Conservation (phyloP, 768 basidiomycete genomes). For the Tremella mesenterica region DNA sequence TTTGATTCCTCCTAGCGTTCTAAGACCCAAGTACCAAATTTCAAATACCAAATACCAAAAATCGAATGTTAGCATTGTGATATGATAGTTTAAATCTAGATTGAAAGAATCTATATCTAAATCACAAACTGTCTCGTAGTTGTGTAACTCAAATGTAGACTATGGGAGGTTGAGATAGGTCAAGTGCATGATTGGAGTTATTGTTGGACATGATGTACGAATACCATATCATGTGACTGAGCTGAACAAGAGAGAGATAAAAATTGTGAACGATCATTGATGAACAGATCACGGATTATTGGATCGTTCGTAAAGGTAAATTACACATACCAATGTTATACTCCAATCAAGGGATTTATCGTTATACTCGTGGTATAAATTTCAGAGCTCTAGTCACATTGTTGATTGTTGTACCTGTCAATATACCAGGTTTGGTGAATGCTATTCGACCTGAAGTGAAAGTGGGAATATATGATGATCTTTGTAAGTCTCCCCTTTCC, state of each 20-base stretch:
- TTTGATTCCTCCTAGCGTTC: slow-evolving; percentile 11
- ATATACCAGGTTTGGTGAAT: slow-evolving; percentile 66
- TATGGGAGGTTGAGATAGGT: too few relatives aligned
- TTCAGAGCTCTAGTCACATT: slow-evolving; percentile 69
- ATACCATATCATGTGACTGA: too few relatives aligned
- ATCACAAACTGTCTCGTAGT: too few relatives aligned
- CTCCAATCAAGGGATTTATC: slow-evolving; percentile 65
- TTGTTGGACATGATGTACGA: neutral
- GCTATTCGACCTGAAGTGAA: slow-evolving; percentile 60
- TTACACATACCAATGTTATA: slow-evolving; percentile 82
- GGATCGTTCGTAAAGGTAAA: slow-evolving; percentile 62
- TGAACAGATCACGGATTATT: slow-evolving; percentile 47
- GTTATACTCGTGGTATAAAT: slow-evolving; percentile 70
- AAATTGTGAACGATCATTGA: slow-evolving; percentile 1
- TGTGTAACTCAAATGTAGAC: too few relatives aligned
- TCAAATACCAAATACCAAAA: too few relatives aligned
- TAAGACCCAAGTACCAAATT: neutral
- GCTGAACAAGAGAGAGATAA: too few relatives aligned
- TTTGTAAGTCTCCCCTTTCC: slow-evolving; percentile 51
- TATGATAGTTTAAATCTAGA: too few relatives aligned
- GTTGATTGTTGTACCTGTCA: slow-evolving; percentile 60
- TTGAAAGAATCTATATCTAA: too few relatives aligned
- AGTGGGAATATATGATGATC: slow-evolving; percentile 66
- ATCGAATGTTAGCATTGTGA: too few relatives aligned
- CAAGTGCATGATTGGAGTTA: neutral